phyloP scores from a whole-genome alignment of 305 asterid genomes.

The Solanum hybrid region DNA sequence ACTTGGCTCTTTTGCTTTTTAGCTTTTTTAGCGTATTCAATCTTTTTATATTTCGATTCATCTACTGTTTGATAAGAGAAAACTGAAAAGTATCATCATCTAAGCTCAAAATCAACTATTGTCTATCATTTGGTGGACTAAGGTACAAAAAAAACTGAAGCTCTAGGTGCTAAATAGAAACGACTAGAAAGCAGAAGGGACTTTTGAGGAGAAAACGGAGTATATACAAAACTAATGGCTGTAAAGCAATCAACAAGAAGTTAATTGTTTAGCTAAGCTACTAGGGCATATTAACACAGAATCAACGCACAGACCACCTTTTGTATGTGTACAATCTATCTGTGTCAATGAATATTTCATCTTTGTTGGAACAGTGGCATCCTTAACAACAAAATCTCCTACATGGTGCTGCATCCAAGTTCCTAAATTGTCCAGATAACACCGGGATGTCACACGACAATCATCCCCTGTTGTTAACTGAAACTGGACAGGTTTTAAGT shows the following conservation, averaged over 20 bases:
- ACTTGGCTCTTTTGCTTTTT: too few relatives aligned
- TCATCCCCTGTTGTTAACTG: constrained; percentile 53
- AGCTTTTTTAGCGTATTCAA: neutral
- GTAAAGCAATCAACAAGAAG: constrained; percentile 1
- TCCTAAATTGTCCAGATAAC: constrained; percentile 44
- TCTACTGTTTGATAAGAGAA: neutral
- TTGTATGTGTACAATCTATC: constrained; percentile 81
- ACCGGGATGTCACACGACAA: constrained; percentile 35
- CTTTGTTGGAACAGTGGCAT: constrained; percentile 29
- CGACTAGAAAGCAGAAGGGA: neutral
- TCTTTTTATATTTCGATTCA: neutral
- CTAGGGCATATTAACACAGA: constrained; percentile 56
- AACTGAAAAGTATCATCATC: neutral
- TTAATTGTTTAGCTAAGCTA: constrained; percentile 34
- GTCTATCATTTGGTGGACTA: neutral
- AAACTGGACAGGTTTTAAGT: constrained; percentile 56
- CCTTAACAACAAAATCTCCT: constrained; percentile 57
- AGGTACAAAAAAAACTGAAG: neutral
- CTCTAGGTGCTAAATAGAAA: neutral
- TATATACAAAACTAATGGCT: neutral
- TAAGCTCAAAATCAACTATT: neutral
- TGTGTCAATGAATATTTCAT: constrained; percentile 56
- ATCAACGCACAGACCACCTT: constrained; percentile 77
- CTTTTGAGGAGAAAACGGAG: neutral
- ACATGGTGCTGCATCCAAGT: constrained; percentile 61